Evolutionary conservation across 169 alveolate genomes (phyloP), one percentile per base, ranked within the genome.

Genomic region (Sarcocystis neurona): DNA sequence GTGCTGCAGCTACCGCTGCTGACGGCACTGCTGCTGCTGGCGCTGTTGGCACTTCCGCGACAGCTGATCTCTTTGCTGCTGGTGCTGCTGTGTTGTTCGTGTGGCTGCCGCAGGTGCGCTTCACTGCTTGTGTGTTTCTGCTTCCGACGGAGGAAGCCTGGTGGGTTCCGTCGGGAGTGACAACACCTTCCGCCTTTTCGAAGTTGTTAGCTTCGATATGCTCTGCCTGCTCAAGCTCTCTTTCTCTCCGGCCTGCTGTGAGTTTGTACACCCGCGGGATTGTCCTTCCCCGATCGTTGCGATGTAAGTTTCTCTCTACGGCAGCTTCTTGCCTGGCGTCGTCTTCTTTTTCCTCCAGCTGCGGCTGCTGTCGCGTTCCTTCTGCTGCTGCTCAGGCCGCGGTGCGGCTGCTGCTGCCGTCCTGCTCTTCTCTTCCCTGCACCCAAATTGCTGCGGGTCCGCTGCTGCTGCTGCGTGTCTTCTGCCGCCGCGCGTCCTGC

Each of bases 151-250:
- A n/a, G 97, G 96, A 4, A 90, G 92, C 32, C 30, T 89, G 23
- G 92, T 95, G 78, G 97, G 97, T 15, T 93, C 96, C 60, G 93
- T 95, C 23, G 93, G 97, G 53, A 89, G 89, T 66, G 97, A 95
- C 88, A 93, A 93, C 37, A 94, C 97, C 10, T 94, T 95, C 72
- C 95, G 95, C 48, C 97, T 94, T 68, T 91, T 85, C 30, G 91
- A 90, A 79, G 92, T 89, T 5, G 32, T 70, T 0, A 88, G 82
- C 72, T 87, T 88, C 50, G 95, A 92, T 79, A 90, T 92, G 95
- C 82, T 86, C 20, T 88, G 93, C 82, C 87, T 92, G 75, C 88
- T 90, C 72, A 89, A 87, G 87, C 91, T 92, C 53, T 48, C 46
- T 82, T 90, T 95, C 84, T 86, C 74, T 48, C 97, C 97, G 6